Percentiles rank a stretch among this genome's conserved stretches.
phyloP scores from a whole-genome alignment of 768 basidiomycete genomes.

The Boletellus sp. region DNA sequence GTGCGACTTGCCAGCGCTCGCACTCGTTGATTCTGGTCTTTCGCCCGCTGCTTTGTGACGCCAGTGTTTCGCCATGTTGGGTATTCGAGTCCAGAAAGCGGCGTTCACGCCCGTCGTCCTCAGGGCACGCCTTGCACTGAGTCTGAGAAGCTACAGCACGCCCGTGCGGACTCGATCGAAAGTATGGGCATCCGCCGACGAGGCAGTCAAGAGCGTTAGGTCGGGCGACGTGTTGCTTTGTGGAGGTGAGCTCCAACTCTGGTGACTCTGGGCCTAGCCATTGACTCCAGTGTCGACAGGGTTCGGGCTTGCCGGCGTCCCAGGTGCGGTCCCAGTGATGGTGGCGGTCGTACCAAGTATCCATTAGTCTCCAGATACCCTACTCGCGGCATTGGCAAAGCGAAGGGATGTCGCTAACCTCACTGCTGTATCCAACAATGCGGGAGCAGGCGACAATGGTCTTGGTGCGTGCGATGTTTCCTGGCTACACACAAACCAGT shows the following conservation, averaged over 20 bases:
- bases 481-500: background rate
- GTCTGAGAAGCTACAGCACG: constrained; percentile 26
- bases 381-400: constrained; percentile 72
- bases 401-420: constrained; percentile 71
- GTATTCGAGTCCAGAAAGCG: constrained; percentile 11
- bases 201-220: constrained; percentile 79
- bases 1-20: no score
- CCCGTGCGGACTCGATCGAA: constrained; percentile 42
- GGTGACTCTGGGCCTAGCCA: background rate
- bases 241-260: constrained; percentile 55
- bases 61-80: constrained; percentile 20
- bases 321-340: constrained; percentile 45
- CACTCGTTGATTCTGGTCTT: background rate
- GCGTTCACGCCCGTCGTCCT: constrained; percentile 16
- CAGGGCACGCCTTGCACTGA: constrained; percentile 13
- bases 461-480: constrained; percentile 44
- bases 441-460: constrained; percentile 66
- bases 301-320: constrained; percentile 87
- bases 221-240: constrained; percentile 76
- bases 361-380: constrained; percentile 53
- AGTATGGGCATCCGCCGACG: constrained; percentile 79
- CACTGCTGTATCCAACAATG: constrained; percentile 88
- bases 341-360: background rate
- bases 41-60: background rate
- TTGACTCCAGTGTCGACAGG: constrained; percentile 41